Conservation (phyloP, 108 stramenopile species). For the Cyclotella distinguenda region DNA sequence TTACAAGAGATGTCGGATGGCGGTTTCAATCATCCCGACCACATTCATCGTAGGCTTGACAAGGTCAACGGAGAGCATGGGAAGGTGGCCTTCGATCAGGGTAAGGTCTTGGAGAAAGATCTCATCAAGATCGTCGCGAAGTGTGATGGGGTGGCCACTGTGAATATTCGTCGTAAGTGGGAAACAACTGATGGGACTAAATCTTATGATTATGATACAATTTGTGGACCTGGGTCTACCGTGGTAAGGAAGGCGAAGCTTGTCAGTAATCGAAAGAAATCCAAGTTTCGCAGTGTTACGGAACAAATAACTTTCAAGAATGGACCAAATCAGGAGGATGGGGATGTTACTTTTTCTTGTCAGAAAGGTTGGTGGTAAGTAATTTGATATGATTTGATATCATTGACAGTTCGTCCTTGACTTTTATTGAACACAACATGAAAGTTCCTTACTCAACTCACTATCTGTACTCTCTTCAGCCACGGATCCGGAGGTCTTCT, state of each 20-base stretch:
- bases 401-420: no score
- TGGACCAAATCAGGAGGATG: constrained; percentile 1
- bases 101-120: constrained; percentile 19
- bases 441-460: no score
- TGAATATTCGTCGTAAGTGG: constrained; percentile 13
- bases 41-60: constrained; percentile 4
- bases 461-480: no score
- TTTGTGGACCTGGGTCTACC: constrained; percentile 17
- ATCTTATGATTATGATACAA: constrained; percentile 7
- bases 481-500: not conserved
- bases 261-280: not conserved
- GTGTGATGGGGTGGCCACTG: constrained; percentile 2
- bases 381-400: no score
- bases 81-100: constrained; percentile 6
- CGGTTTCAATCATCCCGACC: not conserved
- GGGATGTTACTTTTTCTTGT: constrained; percentile 10
- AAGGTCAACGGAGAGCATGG: not conserved
- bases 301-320: constrained; percentile 11
- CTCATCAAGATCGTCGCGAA: constrained; percentile 6
- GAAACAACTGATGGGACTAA: not conserved
- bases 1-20: constrained; percentile 4
- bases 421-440: no score
- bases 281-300: not conserved
- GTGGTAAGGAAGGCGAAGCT: constrained; percentile 16
- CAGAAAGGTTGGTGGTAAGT: constrained; percentile 27